Conservation (phyloP, 164 flowering plant species). For the Aristolochia contorta region DNA sequence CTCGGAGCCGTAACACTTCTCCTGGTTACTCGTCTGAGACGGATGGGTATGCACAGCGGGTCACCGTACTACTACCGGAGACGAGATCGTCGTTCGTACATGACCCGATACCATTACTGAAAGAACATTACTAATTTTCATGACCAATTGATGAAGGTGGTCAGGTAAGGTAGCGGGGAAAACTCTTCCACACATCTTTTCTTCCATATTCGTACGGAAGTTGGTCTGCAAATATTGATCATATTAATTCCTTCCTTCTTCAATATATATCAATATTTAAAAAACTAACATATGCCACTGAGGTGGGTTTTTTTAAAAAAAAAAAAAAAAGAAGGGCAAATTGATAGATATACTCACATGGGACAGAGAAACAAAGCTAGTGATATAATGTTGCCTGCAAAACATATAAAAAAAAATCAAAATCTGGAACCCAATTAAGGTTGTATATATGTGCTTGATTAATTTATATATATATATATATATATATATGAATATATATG, state of each 20-base stretch:
- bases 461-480: too few relatives aligned
- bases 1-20: background rate
- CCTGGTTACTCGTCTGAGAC: slow-evolving; percentile 3
- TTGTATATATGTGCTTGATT: too few relatives aligned
- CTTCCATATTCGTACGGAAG: slow-evolving; percentile 62
- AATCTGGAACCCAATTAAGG: too few relatives aligned
- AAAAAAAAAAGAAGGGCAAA: background rate
- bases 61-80: slow-evolving; percentile 6
- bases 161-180: slow-evolving; percentile 68
- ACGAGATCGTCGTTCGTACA: slow-evolving; percentile 8
- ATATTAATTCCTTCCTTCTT: too few relatives aligned
- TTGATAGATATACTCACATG: slow-evolving; percentile 19
- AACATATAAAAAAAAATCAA: too few relatives aligned
- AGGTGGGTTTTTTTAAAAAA: too few relatives aligned
- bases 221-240: slow-evolving; percentile 79
- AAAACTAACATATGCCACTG: too few relatives aligned
- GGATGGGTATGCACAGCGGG: slow-evolving; percentile 7
- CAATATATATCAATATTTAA: too few relatives aligned
- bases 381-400: too few relatives aligned
- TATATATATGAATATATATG: too few relatives aligned
- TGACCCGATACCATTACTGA: slow-evolving; percentile 4
- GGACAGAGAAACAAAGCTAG: slow-evolving; percentile 58
- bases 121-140: too few relatives aligned
- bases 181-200: slow-evolving; percentile 64
- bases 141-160: slow-evolving; percentile 59